These are phyloP conservation scores for Colletotrichum sidae DNA, from an alignment of 2,329 filamentous ascomycete genomes.

Conservation along the genomic window DNA sequence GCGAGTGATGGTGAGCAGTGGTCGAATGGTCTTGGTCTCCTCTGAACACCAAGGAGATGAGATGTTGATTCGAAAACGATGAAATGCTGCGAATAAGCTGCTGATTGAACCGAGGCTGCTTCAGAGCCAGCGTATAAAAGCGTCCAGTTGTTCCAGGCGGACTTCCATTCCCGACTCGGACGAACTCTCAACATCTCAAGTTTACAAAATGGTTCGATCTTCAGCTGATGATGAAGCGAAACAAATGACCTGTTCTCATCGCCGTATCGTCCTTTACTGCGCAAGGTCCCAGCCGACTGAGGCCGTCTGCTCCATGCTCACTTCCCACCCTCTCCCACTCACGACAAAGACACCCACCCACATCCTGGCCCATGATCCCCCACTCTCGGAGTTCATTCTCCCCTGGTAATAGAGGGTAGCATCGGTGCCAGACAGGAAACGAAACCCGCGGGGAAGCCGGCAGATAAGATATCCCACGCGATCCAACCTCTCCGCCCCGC, in stretches of 20 bases:
- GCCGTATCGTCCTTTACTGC: background rate
- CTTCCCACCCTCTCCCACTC: slow-evolving; percentile 7
- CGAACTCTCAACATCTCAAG: background rate
- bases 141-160: no score
- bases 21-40: no score
- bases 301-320: background rate
- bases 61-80: background rate
- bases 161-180: background rate
- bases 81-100: background rate
- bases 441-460: slow-evolving; percentile 13
- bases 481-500: background rate
- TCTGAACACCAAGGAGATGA: background rate
- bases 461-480: slow-evolving; percentile 8
- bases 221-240: slow-evolving; percentile 6
- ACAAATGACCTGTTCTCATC: background rate
- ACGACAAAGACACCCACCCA: no score
- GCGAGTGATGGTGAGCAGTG: no score
- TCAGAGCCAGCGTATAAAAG: background rate
- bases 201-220: slow-evolving; percentile 14
- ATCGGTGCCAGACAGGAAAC: background rate
- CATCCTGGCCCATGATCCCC: slow-evolving; percentile 13
- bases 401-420: background rate
- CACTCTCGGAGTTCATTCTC: slow-evolving; percentile 13
- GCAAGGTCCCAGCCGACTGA: background rate
- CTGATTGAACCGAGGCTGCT: background rate